Conservation (phyloP, 352 stramenopile genomes). For the Stramenopiles sp. region DNA sequence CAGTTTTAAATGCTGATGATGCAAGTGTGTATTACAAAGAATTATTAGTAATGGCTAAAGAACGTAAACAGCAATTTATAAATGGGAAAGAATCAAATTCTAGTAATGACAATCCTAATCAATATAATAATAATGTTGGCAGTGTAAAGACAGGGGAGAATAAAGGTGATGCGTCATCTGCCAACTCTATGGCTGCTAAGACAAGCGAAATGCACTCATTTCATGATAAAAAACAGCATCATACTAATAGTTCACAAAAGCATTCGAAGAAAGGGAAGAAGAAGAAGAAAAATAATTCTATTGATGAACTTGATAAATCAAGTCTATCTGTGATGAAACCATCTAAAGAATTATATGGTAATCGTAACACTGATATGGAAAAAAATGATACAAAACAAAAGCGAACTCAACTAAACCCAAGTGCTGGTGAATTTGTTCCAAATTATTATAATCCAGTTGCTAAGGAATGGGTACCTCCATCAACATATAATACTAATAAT, state of each 20-base stretch:
- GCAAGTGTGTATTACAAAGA: slow-evolving; percentile 51
- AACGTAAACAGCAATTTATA: neutral
- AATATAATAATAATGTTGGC: neutral
- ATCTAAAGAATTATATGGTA: too few relatives aligned
- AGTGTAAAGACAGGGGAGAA: too few relatives aligned
- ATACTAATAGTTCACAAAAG: too few relatives aligned
- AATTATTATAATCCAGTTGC: neutral
- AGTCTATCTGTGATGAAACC: too few relatives aligned
- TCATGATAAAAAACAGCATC: too few relatives aligned
- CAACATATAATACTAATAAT: neutral
- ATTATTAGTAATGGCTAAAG: neutral
- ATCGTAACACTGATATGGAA: neutral
- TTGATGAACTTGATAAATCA: too few relatives aligned
- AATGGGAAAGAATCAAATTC: neutral
- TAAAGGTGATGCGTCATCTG: too few relatives aligned
- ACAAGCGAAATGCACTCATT: too few relatives aligned
- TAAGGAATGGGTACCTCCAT: neutral
- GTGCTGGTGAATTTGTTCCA: neutral
- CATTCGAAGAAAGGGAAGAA: too few relatives aligned
- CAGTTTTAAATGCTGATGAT: slow-evolving; percentile 78
- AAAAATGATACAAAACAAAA: neutral
- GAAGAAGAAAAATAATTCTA: too few relatives aligned
- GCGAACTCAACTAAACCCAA: neutral
- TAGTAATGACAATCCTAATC: neutral
- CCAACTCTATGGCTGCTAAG: too few relatives aligned